phyloP scores from a whole-genome alignment of 2,329 filamentous ascomycete species.

The Mycosphaerelloides madeirae region DNA sequence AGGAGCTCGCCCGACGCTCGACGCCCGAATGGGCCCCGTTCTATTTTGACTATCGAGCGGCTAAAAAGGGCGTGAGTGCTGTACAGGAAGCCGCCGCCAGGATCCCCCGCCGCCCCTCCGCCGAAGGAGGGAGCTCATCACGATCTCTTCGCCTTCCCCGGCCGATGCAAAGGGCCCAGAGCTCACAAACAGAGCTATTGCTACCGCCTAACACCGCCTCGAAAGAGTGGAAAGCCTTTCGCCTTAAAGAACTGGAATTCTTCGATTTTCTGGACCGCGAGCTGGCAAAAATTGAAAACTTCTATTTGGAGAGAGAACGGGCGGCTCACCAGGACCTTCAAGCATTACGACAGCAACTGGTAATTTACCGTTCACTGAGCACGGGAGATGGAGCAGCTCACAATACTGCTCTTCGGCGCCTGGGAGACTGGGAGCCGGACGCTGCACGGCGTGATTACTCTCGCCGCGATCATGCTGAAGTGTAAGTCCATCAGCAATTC shows the following conservation, averaged over 20 bases:
- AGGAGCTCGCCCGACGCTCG: slow-evolving; percentile 76
- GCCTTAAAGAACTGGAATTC: slow-evolving; percentile 75
- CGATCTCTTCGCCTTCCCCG: slow-evolving; percentile 32
- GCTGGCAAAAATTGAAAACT: slow-evolving; percentile 83
- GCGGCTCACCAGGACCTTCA: slow-evolving; percentile 71
- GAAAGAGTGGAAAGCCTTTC: slow-evolving; percentile 59
- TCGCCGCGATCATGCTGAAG: background rate
- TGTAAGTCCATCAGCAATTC: slow-evolving; percentile 29
- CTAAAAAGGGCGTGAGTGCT: slow-evolving; percentile 10
- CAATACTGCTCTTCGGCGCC: too few species aligned
- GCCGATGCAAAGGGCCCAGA: background rate
- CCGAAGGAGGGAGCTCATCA: slow-evolving; percentile 40
- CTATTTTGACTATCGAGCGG: slow-evolving; percentile 82
- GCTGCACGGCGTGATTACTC: background rate
- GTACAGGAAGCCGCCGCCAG: background rate
- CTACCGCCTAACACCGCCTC: slow-evolving; percentile 41
- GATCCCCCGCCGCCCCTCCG: background rate
- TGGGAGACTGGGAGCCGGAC: too few species aligned
- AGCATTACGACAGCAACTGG: slow-evolving; percentile 74
- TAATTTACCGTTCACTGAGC: slow-evolving; percentile 78
- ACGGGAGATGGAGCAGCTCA: slow-evolving; percentile 61
- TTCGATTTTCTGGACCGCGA: slow-evolving; percentile 78
- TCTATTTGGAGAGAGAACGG: slow-evolving; percentile 83
- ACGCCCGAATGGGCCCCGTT: slow-evolving; percentile 94
- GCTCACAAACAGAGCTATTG: background rate